These are phyloP conservation scores for Glarea lozoyensis DNA, from an alignment of 495 filamentous ascomycete species.

Conservation along the genomic window DNA sequence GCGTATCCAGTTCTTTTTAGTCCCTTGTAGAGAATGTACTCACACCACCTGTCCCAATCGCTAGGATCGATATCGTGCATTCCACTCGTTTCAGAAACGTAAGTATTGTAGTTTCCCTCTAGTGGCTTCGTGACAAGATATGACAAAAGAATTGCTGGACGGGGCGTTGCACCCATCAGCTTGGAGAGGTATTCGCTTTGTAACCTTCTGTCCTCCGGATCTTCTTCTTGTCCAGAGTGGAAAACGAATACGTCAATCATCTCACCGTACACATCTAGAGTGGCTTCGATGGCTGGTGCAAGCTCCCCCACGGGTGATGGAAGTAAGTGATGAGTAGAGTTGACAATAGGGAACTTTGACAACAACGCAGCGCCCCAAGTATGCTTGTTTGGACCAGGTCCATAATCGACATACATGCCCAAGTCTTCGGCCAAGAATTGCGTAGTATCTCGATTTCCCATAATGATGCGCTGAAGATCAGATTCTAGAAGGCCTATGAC, in stretches of 20 bases:
- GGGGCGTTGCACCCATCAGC: conserved; percentile 73
- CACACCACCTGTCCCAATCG: conserved; percentile 98
- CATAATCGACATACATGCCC: conserved; percentile 97
- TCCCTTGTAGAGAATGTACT: conserved; percentile 95
- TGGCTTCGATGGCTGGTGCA: conserved; percentile 93
- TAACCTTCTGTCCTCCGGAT: conserved; percentile 82
- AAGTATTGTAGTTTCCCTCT: conserved; percentile 95
- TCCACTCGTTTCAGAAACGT: conserved; percentile 74
- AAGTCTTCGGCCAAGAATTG: conserved; percentile 93
- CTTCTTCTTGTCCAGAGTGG: conserved; percentile 98
- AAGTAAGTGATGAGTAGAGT: conserved; percentile 91
- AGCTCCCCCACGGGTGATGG: conserved; percentile 91
- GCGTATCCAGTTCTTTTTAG: conserved; percentile 84
- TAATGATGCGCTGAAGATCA: conserved; percentile 96
- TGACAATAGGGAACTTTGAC: conserved; percentile 95
- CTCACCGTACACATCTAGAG: conserved; percentile 85
- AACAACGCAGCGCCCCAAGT: conserved; percentile 93
- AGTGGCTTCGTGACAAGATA: conserved; percentile 89
- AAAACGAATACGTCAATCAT: conserved; percentile 93
- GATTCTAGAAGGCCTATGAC: conserved; percentile 90
- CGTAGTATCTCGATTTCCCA: conserved; percentile 97
- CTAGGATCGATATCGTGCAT: conserved; percentile 93
- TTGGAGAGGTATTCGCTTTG: conserved; percentile 83
- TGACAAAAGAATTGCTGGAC: conserved; percentile 77
- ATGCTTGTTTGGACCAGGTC: conserved; percentile 97